A percentile compares a stretch with the other conserved stretches of the same genome.
These are phyloP conservation scores for Glutinoglossum americanum DNA, from an alignment of 495 filamentous ascomycete species.

Conservation along the genomic window DNA sequence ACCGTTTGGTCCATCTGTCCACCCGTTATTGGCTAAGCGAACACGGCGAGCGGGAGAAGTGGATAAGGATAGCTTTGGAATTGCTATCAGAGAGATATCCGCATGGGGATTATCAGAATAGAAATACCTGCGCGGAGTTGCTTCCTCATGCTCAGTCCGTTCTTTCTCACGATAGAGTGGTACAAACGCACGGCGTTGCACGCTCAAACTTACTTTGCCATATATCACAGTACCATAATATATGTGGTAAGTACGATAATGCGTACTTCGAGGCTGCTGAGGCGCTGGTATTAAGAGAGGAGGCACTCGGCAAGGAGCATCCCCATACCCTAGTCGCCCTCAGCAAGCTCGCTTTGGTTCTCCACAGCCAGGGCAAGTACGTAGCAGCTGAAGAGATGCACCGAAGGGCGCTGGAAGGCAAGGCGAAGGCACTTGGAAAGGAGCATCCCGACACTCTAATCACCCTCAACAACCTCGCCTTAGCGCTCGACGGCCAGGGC, in stretches of 20 bases:
- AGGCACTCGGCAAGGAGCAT: not conserved
- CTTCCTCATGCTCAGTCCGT: not conserved
- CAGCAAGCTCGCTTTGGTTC: not conserved
- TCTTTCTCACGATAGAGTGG: not conserved
- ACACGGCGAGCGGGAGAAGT: not conserved
- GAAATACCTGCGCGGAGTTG: not conserved
- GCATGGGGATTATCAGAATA: not conserved
- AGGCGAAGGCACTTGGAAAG: not conserved
- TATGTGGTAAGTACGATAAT: not conserved
- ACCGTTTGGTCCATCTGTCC: constrained; percentile 26
- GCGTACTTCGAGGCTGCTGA: not conserved
- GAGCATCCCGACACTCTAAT: constrained; percentile 4
- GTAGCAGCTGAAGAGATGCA: not conserved
- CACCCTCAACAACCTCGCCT: constrained; percentile 4
- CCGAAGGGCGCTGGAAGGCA: not conserved
- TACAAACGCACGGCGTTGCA: not conserved
- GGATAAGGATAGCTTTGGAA: not conserved
- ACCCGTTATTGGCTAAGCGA: constrained; percentile 17
- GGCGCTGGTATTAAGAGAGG: not conserved
- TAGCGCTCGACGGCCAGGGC: not conserved
- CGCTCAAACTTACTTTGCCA: not conserved
- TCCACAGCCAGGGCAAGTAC: not conserved
- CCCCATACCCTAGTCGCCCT: not conserved
- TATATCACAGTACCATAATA: not conserved
- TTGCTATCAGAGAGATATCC: not conserved